These are phyloP conservation scores for Collybiopsis confluens DNA, from an alignment of 768 basidiomycete genomes.

Conservation along the genomic window DNA sequence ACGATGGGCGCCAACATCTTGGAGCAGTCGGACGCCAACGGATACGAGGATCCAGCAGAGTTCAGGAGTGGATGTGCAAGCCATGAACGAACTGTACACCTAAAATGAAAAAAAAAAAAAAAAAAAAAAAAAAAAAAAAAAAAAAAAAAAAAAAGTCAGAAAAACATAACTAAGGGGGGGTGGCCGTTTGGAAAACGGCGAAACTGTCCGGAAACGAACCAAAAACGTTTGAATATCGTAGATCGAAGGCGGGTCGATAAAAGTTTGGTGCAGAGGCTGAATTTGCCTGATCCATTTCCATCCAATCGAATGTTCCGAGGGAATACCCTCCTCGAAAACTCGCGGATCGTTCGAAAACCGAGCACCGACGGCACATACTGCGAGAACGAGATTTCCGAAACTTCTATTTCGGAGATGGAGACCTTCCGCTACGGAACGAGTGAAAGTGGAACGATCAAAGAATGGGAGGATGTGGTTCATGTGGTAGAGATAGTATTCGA, in stretches of 20 bases:
- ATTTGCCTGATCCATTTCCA: slow-evolving; percentile 40
- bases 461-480: slow-evolving; percentile 39
- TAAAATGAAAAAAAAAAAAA: slow-evolving; percentile 11
- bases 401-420: slow-evolving; percentile 31
- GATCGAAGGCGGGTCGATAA: slow-evolving; percentile 45
- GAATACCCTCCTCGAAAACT: slow-evolving; percentile 16
- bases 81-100: slow-evolving; percentile 29
- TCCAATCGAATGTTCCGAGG: background rate
- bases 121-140: too few relatives aligned
- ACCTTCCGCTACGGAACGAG: slow-evolving; percentile 28
- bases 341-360: slow-evolving; percentile 38
- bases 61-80: slow-evolving; percentile 32
- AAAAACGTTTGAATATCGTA: slow-evolving; percentile 53
- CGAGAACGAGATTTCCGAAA: slow-evolving; percentile 41
- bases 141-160: too few relatives aligned
- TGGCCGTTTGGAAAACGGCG: background rate
- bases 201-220: slow-evolving; percentile 21
- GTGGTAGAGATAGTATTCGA: slow-evolving; percentile 45
- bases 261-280: slow-evolving; percentile 42
- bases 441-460: slow-evolving; percentile 48
- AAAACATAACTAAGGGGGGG: too few relatives aligned
- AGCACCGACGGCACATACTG: slow-evolving; percentile 48
- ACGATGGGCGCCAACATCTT: slow-evolving; percentile 37
- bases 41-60: slow-evolving; percentile 42
- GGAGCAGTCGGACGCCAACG: slow-evolving; percentile 41